Conservation (phyloP, 176 grass and related monocot species). For the Eremochloa ophiuroides region DNA sequence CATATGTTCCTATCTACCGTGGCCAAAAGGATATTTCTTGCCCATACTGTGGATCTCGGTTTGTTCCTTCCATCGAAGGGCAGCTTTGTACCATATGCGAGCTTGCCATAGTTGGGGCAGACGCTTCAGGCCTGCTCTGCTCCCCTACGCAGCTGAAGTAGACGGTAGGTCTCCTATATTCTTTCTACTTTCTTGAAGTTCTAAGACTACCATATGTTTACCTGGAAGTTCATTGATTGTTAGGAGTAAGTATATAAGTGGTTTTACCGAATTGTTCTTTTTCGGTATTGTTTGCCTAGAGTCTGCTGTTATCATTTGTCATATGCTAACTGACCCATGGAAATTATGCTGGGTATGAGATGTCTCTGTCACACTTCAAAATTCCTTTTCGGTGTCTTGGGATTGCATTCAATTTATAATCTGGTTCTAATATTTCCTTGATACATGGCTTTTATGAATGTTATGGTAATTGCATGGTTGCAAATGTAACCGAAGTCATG, state of each 20-base stretch:
- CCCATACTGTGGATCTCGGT: slow-evolving; percentile 69
- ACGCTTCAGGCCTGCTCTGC: slow-evolving; percentile 81
- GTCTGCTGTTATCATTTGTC: neutral
- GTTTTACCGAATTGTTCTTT: neutral
- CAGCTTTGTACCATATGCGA: slow-evolving; percentile 86
- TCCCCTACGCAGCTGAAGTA: slow-evolving; percentile 70
- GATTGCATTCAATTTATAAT: neutral
- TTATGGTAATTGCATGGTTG: neutral
- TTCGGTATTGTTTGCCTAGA: neutral
- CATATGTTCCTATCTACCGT: slow-evolving; percentile 76
- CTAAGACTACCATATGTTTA: too few species aligned
- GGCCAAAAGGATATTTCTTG: slow-evolving; percentile 84
- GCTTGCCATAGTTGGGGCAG: slow-evolving; percentile 63
- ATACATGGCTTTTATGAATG: neutral
- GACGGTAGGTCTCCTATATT: neutral
- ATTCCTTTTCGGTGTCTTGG: neutral
- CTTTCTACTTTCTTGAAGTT: too few species aligned
- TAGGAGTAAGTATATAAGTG: neutral
- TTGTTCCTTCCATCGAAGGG: slow-evolving; percentile 48
- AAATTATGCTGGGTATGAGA: neutral
- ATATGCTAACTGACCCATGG: neutral
- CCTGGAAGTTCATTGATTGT: neutral
- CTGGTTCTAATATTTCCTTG: neutral
- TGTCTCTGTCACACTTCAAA: neutral
- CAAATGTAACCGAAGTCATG: neutral